Evolutionary conservation across 768 basidiomycete species (phyloP).

Genomic region (Leccinum subgranulosum): DNA sequence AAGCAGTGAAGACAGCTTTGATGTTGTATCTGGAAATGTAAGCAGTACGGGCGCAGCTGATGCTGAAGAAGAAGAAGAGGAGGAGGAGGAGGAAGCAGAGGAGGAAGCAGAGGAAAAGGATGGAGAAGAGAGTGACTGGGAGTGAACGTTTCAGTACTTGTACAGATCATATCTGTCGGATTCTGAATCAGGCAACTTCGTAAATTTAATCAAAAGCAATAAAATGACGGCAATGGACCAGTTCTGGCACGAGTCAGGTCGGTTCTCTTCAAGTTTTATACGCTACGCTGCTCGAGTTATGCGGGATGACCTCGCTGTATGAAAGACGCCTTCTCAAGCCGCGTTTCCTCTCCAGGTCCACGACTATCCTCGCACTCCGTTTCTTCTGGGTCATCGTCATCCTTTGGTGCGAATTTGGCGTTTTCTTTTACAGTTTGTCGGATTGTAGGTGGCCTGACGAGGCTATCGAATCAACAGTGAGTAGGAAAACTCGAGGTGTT

Average conservation of each 20-base stretch:
- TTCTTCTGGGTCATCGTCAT: constrained; percentile 54
- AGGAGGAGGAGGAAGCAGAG: constrained; percentile 37
- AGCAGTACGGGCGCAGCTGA: constrained; percentile 38
- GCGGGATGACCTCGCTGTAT: constrained; percentile 27
- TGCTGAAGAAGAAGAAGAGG: constrained; percentile 25
- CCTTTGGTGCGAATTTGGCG: constrained; percentile 63
- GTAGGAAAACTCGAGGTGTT: constrained; percentile 7
- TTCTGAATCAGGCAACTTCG: neutral
- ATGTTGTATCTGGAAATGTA: constrained; percentile 55
- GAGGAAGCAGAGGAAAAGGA: neutral
- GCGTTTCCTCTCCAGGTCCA: constrained; percentile 26
- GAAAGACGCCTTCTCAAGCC: constrained; percentile 27
- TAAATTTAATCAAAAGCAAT: neutral
- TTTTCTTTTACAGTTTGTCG: constrained; percentile 56
- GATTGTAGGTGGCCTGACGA: constrained; percentile 58
- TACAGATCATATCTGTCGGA: constrained; percentile 2
- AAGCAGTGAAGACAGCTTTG: constrained; percentile 66
- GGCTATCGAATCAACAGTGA: constrained; percentile 26
- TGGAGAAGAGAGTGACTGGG: constrained; percentile 54
- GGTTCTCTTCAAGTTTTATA: neutral
- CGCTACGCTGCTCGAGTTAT: constrained; percentile 15
- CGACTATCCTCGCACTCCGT: constrained; percentile 43
- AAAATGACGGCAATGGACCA: constrained; percentile 9
- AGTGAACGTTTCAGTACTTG: constrained; percentile 33
- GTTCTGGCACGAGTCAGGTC: neutral